These are phyloP conservation scores for Boletus subcaerulescens DNA, from an alignment of 768 basidiomycete genomes.

Conservation along the genomic window DNA sequence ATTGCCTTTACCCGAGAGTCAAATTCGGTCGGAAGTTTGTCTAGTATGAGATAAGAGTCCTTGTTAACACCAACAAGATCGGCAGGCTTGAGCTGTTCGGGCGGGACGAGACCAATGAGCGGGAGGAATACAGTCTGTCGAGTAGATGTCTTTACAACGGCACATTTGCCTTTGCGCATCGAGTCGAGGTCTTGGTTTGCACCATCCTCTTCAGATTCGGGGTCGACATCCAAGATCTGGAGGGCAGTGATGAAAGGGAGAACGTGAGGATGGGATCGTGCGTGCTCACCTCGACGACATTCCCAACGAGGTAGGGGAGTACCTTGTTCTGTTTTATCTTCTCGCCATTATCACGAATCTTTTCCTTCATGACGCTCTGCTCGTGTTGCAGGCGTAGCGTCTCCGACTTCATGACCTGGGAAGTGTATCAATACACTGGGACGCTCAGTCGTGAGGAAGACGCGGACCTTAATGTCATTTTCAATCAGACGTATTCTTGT, in stretches of 20 bases:
- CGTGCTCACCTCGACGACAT: slow-evolving; percentile 83
- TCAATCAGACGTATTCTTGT: slow-evolving; percentile 92
- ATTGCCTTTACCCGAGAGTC: slow-evolving; percentile 99
- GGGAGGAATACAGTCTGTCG: slow-evolving; percentile 99
- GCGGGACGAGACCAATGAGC: slow-evolving; percentile 93
- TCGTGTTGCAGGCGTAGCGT: slow-evolving; percentile 89
- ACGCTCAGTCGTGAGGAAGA: background rate
- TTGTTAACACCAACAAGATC: slow-evolving; percentile 99
- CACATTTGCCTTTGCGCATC: slow-evolving; percentile 97
- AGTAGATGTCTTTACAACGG: slow-evolving; percentile 98
- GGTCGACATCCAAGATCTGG: slow-evolving; percentile 91
- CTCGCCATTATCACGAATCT: slow-evolving; percentile 96
- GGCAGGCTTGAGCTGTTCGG: slow-evolving; percentile 83
- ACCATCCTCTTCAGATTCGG: slow-evolving; percentile 90
- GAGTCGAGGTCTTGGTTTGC: slow-evolving; percentile 94
- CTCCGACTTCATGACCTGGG: slow-evolving; percentile 95
- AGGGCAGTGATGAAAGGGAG: slow-evolving; percentile 6
- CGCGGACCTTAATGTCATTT: slow-evolving; percentile 87
- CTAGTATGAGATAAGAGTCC: slow-evolving; percentile 95
- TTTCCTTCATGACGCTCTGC: slow-evolving; percentile 95
- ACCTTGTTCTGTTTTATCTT: slow-evolving; percentile 99
- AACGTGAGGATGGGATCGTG: background rate
- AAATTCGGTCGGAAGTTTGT: slow-evolving; percentile 94
- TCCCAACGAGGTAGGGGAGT: slow-evolving; percentile 94
- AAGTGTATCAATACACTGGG: background rate